Evolutionary conservation across 177 flowering plant species (phyloP).

Genomic region (Vitis hybrid): DNA sequence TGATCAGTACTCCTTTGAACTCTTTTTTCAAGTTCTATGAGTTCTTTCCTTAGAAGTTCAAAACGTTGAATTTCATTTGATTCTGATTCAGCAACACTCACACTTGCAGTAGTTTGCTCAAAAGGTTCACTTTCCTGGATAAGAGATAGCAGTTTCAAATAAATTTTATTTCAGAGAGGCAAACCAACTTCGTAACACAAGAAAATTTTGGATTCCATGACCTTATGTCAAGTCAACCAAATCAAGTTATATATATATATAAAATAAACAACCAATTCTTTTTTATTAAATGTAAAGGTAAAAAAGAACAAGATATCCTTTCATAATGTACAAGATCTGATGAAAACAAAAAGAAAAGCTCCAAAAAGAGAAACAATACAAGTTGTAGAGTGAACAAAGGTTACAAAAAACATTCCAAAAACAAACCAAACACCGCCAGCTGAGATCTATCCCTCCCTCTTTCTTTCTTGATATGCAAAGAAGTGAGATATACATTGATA

Average conservation of each 20-base stretch:
- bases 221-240: neutral
- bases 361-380: too few species aligned
- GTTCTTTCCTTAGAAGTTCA: constrained; percentile 74
- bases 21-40: constrained; percentile 85
- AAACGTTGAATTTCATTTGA: constrained; percentile 74
- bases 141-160: constrained; percentile 4
- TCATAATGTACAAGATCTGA: too few species aligned
- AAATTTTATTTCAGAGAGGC: neutral
- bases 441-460: too few species aligned
- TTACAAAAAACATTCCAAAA: too few species aligned
- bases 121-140: constrained; percentile 45
- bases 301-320: too few species aligned
- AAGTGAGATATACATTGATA: too few species aligned
- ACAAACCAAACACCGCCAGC: too few species aligned
- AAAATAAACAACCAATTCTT: neutral
- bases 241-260: neutral
- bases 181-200: constrained; percentile 3
- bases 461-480: too few species aligned
- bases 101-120: constrained; percentile 24
- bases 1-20: constrained; percentile 74
- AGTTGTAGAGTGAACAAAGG: too few species aligned
- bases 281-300: too few species aligned
- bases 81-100: constrained; percentile 36
- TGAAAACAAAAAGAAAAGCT: too few species aligned
- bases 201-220: neutral